A percentile compares a stretch with the other conserved stretches of the same genome.
These are phyloP conservation scores for Ophiostoma triangulosporum DNA, from an alignment of 2,329 filamentous ascomycete genomes.

Conservation along the genomic window DNA sequence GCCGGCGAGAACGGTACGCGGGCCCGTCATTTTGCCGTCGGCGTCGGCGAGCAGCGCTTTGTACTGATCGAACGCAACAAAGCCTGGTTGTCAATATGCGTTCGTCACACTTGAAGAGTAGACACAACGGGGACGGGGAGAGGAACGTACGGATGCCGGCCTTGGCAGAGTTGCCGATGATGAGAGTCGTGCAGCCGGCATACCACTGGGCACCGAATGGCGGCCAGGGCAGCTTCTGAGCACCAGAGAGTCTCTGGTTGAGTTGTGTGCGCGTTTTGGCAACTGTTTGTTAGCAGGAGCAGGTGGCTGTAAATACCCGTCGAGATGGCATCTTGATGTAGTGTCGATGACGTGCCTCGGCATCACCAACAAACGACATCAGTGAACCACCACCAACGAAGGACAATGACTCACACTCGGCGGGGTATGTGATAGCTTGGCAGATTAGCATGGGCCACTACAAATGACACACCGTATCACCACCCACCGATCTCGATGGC, in stretches of 20 bases:
- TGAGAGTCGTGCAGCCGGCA: conserved; percentile 90
- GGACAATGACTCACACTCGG: conserved; percentile 72
- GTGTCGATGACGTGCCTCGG: neutral
- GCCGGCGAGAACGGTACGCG: conserved; percentile 80
- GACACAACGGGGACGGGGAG: too few species aligned
- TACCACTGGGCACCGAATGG: conserved; percentile 94
- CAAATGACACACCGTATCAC: conserved; percentile 34
- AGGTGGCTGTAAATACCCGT: neutral
- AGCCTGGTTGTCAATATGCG: conserved; percentile 40
- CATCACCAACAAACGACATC: too few species aligned
- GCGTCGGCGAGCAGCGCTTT: conserved; percentile 70
- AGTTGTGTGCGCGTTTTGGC: conserved; percentile 92
- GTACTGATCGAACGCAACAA: conserved; percentile 93
- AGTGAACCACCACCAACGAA: neutral
- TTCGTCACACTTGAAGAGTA: too few species aligned
- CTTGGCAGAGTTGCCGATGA: conserved; percentile 93
- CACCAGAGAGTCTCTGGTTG: conserved; percentile 67
- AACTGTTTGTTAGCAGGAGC: conserved; percentile 34
- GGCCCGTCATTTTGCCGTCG: conserved; percentile 78
- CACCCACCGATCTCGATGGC: conserved; percentile 62
- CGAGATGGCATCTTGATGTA: neutral
- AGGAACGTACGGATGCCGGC: conserved; percentile 62
- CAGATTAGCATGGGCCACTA: conserved; percentile 16
- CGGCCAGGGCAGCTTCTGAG: conserved; percentile 85
- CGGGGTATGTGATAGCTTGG: conserved; percentile 73